Base-by-base conservation (phyloP, 495 filamentous ascomycete species). In the Penicillium simplicissimum region DNA sequence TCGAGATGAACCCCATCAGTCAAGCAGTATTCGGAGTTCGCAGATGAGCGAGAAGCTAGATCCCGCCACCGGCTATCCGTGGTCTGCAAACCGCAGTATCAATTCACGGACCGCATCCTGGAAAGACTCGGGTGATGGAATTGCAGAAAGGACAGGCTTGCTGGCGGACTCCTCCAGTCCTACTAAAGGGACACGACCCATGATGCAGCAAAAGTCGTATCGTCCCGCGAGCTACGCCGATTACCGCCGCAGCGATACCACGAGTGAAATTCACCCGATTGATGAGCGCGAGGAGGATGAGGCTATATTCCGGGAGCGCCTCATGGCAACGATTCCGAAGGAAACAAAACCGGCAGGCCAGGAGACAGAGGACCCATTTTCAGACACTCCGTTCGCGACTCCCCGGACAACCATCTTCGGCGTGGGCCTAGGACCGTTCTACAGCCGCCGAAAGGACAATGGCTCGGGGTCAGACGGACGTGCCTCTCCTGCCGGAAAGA, bases 241-340 rank as follows among this genome's bases (percentile, higher is more conserved):
- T 28, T 75, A 68, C 42, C 74, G 79, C 35, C 74, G 75, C 45
- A 76, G 77, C 31, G 78, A 80, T 25, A 74, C 73, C 6, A 74
- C 78, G 34, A 81, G 84, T 21, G 72, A 77, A 40, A 88, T 88
- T 19, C 84, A 87, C 61, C 82, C 85, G 5, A 90, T 91, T 69
- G 80, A 86, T n/a, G 88, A 92, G 72, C 79, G 77, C 7, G 92
- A 96, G 42, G 90, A 93, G 53, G 86, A 84, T 34, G 80, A 80
- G 36, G 74, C 71, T 6, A 58, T 58, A 56, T 69, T 59, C 56
- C 66, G 55, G 55, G 72, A 66, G 61, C 68, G 47, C 33, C 64
- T 67, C 2, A 68, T 74, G 67, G 57, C 69, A 15, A 66, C 61
- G 1, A 64, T 71, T 52, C 61, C 71, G 35, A 38, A 58, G 28